A percentile compares a stretch with the other conserved stretches of the same genome.
Conservation (phyloP, 1,284 basidiomycete species). For the Termitomyces sp. region DNA sequence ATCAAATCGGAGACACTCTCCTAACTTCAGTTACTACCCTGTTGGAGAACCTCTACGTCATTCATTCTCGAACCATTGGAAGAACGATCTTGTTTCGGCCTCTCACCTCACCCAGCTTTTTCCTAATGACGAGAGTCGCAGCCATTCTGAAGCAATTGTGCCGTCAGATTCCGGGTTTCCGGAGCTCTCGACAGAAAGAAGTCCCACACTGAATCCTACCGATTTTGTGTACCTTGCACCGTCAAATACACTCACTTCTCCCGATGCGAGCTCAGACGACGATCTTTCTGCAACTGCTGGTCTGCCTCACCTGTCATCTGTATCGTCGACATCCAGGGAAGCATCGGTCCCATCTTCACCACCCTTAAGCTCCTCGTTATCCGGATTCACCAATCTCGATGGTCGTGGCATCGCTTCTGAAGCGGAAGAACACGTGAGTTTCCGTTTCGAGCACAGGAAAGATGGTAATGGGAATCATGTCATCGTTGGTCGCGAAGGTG, state of each 20-base stretch:
- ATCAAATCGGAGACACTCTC: constrained; percentile 13
- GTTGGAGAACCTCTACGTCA: constrained; percentile 20
- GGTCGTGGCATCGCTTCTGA: constrained; percentile 11
- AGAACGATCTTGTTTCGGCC: not conserved
- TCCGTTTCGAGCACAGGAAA: constrained; percentile 65
- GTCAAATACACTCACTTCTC: constrained; percentile 21
- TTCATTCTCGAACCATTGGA: constrained; percentile 20
- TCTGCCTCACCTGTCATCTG: not conserved
- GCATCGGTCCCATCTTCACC: not conserved
- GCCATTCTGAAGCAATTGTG: not conserved
- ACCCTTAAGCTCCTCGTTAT: constrained; percentile 8
- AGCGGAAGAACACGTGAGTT: constrained; percentile 38
- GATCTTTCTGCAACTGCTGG: not conserved
- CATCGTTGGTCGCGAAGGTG: constrained; percentile 69
- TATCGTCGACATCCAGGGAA: not conserved
- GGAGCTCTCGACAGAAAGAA: not conserved
- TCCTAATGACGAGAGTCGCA: not conserved
- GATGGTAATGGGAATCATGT: constrained; percentile 73
- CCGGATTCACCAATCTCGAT: not conserved
- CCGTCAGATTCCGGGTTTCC: not conserved
- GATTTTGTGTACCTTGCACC: constrained; percentile 50
- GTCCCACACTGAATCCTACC: constrained; percentile 36
- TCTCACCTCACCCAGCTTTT: not conserved
- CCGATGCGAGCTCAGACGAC: not conserved
- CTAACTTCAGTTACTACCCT: constrained; percentile 30